phyloP scores from a whole-genome alignment of 495 filamentous ascomycete genomes.

The Penicillium tannophilum region DNA sequence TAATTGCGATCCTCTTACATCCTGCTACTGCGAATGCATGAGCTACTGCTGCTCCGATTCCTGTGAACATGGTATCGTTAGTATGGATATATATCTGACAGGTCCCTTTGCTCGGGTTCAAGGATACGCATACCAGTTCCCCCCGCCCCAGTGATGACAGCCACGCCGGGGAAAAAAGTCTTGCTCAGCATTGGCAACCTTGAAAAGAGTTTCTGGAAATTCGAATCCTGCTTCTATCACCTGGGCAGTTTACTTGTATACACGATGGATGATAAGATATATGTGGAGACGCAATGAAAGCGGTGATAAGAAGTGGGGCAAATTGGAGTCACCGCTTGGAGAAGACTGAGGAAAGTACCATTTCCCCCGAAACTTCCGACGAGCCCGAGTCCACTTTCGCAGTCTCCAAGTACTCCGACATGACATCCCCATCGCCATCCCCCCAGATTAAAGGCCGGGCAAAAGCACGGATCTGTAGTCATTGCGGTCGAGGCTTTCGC shows the following conservation, averaged over 20 bases:
- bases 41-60: slow-evolving; percentile 57
- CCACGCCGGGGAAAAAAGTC: slow-evolving; percentile 33
- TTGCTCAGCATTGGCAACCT: background rate
- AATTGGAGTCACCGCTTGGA: slow-evolving; percentile 29
- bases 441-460: slow-evolving; percentile 33
- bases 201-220: no score
- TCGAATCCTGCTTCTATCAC: no score
- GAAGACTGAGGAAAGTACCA: background rate
- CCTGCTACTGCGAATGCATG: slow-evolving; percentile 52
- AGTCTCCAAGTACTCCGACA: slow-evolving; percentile 36
- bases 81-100: background rate
- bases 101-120: no score
- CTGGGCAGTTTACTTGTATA: background rate
- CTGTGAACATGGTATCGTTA: slow-evolving; percentile 24
- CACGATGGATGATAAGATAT: background rate
- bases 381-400: slow-evolving; percentile 18
- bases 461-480: slow-evolving; percentile 42
- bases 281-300: background rate
- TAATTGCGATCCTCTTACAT: slow-evolving; percentile 51
- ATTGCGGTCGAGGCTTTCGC: slow-evolving; percentile 46
- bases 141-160: slow-evolving; percentile 36
- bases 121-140: slow-evolving; percentile 25
- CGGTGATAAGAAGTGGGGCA: slow-evolving; percentile 11
- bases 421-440: slow-evolving; percentile 35
- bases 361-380: background rate